Conservation (phyloP, 2,329 filamentous ascomycete species). For the Stemphylium beticola region DNA sequence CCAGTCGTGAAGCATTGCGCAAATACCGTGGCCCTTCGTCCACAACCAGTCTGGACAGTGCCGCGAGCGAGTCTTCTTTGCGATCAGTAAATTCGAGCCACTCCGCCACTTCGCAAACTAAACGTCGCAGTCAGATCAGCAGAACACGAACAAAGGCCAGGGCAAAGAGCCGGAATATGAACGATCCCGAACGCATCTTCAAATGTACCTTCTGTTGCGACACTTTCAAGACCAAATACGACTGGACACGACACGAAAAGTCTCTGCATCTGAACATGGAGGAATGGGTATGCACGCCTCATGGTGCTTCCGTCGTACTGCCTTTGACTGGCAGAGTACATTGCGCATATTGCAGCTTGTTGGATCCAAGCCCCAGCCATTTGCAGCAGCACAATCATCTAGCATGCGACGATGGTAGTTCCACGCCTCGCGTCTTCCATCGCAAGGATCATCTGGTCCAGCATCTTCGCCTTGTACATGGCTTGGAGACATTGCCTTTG, state of each 20-base stretch:
- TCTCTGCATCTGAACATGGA: slow-evolving; percentile 36
- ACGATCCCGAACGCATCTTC: slow-evolving; percentile 25
- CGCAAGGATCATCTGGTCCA: slow-evolving; percentile 67
- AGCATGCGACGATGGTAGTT: slow-evolving; percentile 67
- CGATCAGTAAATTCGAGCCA: slow-evolving; percentile 54
- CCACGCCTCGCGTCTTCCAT: slow-evolving; percentile 65
- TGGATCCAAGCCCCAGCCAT: slow-evolving; percentile 61
- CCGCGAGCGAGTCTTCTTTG: slow-evolving; percentile 55
- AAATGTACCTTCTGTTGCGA: slow-evolving; percentile 43
- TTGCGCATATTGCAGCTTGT: slow-evolving; percentile 62
- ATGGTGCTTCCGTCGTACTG: slow-evolving; percentile 60
- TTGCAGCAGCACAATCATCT: slow-evolving; percentile 63
- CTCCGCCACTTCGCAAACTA: slow-evolving; percentile 50
- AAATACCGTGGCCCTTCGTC: slow-evolving; percentile 52
- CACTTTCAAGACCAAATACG: slow-evolving; percentile 38
- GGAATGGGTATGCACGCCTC: slow-evolving; percentile 59
- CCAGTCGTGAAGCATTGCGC: slow-evolving; percentile 31
- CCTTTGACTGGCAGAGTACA: slow-evolving; percentile 59
- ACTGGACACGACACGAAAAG: slow-evolving; percentile 39
- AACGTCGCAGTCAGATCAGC: slow-evolving; percentile 38
- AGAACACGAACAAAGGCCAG: slow-evolving; percentile 14
- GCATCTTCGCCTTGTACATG: slow-evolving; percentile 63
- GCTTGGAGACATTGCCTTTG: slow-evolving; percentile 62
- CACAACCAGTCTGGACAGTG: slow-evolving; percentile 50
- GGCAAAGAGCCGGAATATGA: slow-evolving; percentile 11